Conservation (phyloP, 2,329 filamentous ascomycete genomes). For the Trichoderma oligosporum region DNA sequence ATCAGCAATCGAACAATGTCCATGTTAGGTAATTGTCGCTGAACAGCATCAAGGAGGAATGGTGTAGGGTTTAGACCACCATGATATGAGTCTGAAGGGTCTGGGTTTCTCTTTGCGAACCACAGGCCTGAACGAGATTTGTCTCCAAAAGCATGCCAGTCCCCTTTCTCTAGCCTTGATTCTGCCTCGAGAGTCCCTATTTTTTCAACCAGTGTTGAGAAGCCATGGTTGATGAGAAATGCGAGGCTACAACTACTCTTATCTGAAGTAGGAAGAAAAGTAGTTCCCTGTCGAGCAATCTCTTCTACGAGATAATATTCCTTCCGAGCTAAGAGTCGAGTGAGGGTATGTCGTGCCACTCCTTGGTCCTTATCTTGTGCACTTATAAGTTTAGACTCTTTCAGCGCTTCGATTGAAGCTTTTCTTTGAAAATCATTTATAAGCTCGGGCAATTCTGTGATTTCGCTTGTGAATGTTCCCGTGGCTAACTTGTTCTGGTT, state of each 20-base stretch:
- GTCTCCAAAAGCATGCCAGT: conserved; percentile 25
- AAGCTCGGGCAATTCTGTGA: background rate
- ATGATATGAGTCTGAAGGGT: background rate
- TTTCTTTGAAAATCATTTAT: background rate
- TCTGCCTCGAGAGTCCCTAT: conserved; percentile 21
- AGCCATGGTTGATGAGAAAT: conserved; percentile 23
- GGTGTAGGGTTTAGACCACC: conserved; percentile 7
- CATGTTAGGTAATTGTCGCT: conserved; percentile 34
- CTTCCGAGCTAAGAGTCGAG: conserved; percentile 18
- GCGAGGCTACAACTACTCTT: background rate
- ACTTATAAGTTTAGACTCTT: background rate
- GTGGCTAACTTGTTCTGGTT: background rate
- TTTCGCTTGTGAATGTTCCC: background rate
- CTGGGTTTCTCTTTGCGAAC: conserved; percentile 12
- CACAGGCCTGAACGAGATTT: conserved; percentile 22
- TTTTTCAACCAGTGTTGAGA: conserved; percentile 22
- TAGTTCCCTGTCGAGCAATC: conserved; percentile 16
- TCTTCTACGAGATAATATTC: conserved; percentile 26
- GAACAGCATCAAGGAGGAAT: conserved; percentile 29
- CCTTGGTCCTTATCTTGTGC: background rate
- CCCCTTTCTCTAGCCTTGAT: conserved; percentile 12
- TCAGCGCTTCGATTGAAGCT: background rate
- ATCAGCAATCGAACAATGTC: conserved; percentile 34
- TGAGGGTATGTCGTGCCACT: background rate
- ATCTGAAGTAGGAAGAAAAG: conserved; percentile 18